phyloP scores from a whole-genome alignment of 768 basidiomycete genomes.

The Rubroboletus satanas region DNA sequence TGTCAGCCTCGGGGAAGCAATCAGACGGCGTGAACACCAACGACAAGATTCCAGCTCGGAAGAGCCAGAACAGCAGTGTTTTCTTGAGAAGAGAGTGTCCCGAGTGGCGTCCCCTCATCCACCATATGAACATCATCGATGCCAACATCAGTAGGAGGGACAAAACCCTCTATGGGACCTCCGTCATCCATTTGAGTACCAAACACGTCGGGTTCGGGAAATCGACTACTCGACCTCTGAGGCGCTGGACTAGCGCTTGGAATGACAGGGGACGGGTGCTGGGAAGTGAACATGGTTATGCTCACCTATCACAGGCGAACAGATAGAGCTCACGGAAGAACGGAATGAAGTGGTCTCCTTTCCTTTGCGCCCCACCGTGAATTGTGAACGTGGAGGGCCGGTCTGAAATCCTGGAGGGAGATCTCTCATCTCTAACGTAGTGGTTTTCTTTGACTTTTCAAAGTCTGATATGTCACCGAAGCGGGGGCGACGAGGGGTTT shows the following conservation, averaged over 20 bases:
- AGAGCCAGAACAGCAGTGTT: conserved; percentile 35
- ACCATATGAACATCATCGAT: conserved; percentile 36
- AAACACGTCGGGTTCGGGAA: conserved; percentile 22
- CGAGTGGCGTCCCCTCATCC: conserved; percentile 21
- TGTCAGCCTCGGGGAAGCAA: conserved; percentile 1
- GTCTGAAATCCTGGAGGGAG: conserved; percentile 28
- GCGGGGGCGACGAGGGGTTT: conserved; percentile 39
- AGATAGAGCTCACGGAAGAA: conserved; percentile 5
- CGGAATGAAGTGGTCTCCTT: conserved; percentile 9
- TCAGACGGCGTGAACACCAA: conserved; percentile 27
- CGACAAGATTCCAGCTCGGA: conserved; percentile 55
- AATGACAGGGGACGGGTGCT: conserved; percentile 15
- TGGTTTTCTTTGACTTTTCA: conserved; percentile 18
- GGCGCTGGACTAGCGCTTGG: conserved; percentile 26
- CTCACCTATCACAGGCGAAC: neutral
- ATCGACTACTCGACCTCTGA: conserved; percentile 4
- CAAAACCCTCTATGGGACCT: conserved; percentile 9
- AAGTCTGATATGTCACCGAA: conserved; percentile 29
- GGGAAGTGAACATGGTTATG: neutral
- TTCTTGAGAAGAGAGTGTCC: conserved; percentile 24
- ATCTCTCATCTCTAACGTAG: conserved; percentile 14
- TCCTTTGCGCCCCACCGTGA: conserved; percentile 11
- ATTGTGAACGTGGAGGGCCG: conserved; percentile 19
- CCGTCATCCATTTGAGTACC: conserved; percentile 11
- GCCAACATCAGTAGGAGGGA: conserved; percentile 17